Percentiles rank a stretch among this genome's conserved stretches.
Evolutionary conservation across 495 filamentous ascomycete genomes (phyloP).

Genomic region (Hyphodiscus hymeniophilus): DNA sequence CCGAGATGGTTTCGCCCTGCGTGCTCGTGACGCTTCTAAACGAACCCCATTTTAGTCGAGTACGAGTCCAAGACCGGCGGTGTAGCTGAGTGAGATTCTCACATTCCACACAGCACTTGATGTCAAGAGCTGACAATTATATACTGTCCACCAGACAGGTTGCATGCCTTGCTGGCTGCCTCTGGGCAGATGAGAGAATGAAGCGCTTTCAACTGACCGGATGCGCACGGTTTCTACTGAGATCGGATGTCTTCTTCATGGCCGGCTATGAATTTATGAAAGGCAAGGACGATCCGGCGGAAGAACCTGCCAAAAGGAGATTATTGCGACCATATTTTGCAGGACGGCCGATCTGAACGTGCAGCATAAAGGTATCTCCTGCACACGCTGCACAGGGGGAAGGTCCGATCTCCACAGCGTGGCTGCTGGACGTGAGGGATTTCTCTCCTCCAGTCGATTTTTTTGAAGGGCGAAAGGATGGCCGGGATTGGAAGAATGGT

Average conservation of each 20-base stretch:
- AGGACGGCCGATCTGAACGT: no score
- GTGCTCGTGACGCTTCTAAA: background rate
- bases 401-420: background rate
- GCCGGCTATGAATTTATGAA: no score
- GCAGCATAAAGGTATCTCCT: no score
- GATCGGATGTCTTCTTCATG: no score
- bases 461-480: background rate
- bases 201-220: no score
- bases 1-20: conserved; percentile 6
- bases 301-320: conserved; percentile 14
- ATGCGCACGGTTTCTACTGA: no score
- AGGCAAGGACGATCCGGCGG: conserved; percentile 1
- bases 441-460: conserved; percentile 20
- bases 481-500: background rate
- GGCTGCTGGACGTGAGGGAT: conserved; percentile 18
- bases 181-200: conserved; percentile 1
- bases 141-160: background rate
- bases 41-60: no score
- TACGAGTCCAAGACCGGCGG: background rate
- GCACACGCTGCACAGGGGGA: no score
- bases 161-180: no score
- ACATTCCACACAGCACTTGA: no score
- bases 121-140: no score
- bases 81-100: conserved; percentile 2
- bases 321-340: no score